phyloP scores from a whole-genome alignment of 2,329 filamentous ascomycete genomes.

The Paradendryphiella salina region DNA sequence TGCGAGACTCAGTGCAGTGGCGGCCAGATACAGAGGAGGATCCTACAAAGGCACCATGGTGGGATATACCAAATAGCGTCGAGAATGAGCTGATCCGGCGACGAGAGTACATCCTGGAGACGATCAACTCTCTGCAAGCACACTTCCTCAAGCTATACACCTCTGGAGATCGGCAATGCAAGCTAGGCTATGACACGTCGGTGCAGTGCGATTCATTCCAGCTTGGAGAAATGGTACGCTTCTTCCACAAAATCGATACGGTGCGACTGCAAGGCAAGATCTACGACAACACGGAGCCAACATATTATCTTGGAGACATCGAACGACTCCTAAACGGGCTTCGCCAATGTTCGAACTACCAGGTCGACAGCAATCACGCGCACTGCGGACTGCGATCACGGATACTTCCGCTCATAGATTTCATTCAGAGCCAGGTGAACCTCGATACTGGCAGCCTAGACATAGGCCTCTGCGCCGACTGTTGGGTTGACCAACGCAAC shows the following conservation, averaged over 20 bases:
- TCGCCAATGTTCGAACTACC: constrained; percentile 70
- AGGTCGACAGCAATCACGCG: constrained; percentile 72
- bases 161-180: constrained; percentile 69
- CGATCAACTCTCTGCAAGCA: constrained; percentile 68
- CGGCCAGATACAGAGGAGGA: constrained; percentile 45
- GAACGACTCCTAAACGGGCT: constrained; percentile 63
- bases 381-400: constrained; percentile 72
- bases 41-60: constrained; percentile 62
- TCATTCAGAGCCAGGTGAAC: constrained; percentile 56
- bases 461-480: constrained; percentile 52
- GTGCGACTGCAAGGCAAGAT: constrained; percentile 58
- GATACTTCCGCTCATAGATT: constrained; percentile 67
- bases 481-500: constrained; percentile 48
- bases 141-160: constrained; percentile 71
- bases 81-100: constrained; percentile 72
- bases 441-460: constrained; percentile 41
- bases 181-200: constrained; percentile 73
- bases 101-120: constrained; percentile 67
- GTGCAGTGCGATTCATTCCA: constrained; percentile 76
- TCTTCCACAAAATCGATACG: constrained; percentile 65
- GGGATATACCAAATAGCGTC: constrained; percentile 69
- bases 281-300: constrained; percentile 44
- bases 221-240: constrained; percentile 75
- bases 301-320: constrained; percentile 64
- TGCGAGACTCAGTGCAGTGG: constrained; percentile 67